Conservation (phyloP, 2,329 filamentous ascomycete species). For the Alternaria tenuissima region DNA sequence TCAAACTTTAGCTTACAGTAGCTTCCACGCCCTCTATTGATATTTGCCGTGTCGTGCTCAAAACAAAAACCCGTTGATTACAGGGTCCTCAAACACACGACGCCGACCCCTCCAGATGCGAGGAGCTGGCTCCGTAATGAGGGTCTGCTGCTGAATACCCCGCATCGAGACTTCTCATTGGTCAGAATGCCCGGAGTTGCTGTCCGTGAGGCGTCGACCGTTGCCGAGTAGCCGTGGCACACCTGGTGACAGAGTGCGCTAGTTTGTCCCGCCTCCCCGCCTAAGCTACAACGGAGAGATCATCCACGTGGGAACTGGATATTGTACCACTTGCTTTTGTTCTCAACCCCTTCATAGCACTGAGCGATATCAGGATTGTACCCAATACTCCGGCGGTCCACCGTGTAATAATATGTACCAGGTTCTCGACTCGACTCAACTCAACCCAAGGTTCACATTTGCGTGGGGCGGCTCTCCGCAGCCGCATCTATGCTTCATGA, state of each 20-base stretch:
- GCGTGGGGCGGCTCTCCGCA: slow-evolving; percentile 6
- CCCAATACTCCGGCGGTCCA: neutral
- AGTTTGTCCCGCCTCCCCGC: slow-evolving; percentile 15
- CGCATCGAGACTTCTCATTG: neutral
- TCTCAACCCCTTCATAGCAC: neutral
- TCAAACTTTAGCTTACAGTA: neutral
- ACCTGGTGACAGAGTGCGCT: slow-evolving; percentile 1
- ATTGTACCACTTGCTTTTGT: neutral
- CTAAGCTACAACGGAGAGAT: slow-evolving; percentile 9
- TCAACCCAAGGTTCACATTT: neutral
- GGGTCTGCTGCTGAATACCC: neutral
- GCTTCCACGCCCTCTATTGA: slow-evolving; percentile 7
- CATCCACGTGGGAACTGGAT: slow-evolving; percentile 15
- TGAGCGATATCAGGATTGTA: neutral
- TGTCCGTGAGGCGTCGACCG: slow-evolving; percentile 9
- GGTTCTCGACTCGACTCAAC: neutral
- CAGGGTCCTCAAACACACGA: slow-evolving; percentile 1
- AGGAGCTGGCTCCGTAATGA: slow-evolving; percentile 2
- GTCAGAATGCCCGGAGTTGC: neutral
- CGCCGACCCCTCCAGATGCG: neutral
- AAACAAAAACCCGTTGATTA: neutral
- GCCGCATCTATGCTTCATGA: slow-evolving; percentile 1
- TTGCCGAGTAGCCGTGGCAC: slow-evolving; percentile 4
- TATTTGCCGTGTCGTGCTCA: slow-evolving; percentile 3
- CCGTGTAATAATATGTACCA: neutral